phyloP scores from a whole-genome alignment of 331 rosid species.

The Quercus phellos region DNA sequence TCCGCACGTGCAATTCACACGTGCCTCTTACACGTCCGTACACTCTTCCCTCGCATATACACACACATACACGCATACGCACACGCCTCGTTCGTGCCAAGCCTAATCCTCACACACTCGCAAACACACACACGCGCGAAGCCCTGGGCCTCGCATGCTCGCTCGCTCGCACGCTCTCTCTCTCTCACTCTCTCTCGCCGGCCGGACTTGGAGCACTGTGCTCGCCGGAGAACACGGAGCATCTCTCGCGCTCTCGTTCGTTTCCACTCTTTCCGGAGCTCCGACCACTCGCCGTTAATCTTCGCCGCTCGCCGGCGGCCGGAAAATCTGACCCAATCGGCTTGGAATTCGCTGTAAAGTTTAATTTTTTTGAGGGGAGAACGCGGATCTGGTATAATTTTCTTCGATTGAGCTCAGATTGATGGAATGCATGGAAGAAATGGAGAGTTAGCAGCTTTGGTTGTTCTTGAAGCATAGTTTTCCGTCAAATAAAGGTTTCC shows the following conservation, averaged over 20 bases:
- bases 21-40: background rate
- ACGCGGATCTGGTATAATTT: constrained; percentile 20
- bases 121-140: constrained; percentile 59
- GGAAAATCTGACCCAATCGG: constrained; percentile 2
- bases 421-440: constrained; percentile 12
- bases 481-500: background rate
- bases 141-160: constrained; percentile 48
- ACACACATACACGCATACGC: constrained; percentile 21
- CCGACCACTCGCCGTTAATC: background rate
- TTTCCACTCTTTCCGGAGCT: background rate
- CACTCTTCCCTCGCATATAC: constrained; percentile 6
- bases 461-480: background rate
- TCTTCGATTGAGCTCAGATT: constrained; percentile 1
- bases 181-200: constrained; percentile 8
- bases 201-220: constrained; percentile 29
- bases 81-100: constrained; percentile 71
- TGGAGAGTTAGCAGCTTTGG: background rate
- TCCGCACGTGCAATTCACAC: background rate
- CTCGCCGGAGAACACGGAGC: constrained; percentile 22
- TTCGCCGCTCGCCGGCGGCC: constrained; percentile 35
- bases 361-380: constrained; percentile 11
- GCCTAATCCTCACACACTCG: constrained; percentile 8
- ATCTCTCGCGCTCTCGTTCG: background rate
- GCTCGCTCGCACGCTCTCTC: constrained; percentile 56
- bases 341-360: background rate